phyloP scores from a whole-genome alignment of 2,329 filamentous ascomycete genomes.

The Fusarium sp. region DNA sequence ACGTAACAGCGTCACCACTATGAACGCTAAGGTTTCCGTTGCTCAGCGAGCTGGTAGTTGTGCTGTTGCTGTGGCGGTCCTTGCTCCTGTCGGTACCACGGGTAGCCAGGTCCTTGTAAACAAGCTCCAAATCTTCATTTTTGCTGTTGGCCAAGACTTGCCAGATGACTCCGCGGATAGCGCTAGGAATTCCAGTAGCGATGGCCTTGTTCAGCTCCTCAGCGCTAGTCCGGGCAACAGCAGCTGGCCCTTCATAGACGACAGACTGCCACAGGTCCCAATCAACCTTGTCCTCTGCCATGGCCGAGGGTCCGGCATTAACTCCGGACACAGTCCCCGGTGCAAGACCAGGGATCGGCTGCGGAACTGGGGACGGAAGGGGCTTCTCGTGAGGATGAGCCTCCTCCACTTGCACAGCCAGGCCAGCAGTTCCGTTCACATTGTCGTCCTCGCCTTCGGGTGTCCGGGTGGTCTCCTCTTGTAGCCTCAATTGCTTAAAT shows the following conservation, averaged over 20 bases:
- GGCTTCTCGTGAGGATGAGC: slow-evolving; percentile 43
- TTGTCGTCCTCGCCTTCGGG: slow-evolving; percentile 64
- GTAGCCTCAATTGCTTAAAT: slow-evolving; percentile 80
- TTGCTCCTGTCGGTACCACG: slow-evolving; percentile 86
- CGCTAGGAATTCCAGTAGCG: slow-evolving; percentile 90
- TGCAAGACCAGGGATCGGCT: slow-evolving; percentile 76
- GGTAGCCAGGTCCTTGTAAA: slow-evolving; percentile 85
- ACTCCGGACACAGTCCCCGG: slow-evolving; percentile 89
- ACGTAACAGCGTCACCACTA: slow-evolving; percentile 72
- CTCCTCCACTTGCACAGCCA: slow-evolving; percentile 41
- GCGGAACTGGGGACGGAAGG: slow-evolving; percentile 64
- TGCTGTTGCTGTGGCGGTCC: slow-evolving; percentile 67
- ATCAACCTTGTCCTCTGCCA: slow-evolving; percentile 82
- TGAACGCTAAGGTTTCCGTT: slow-evolving; percentile 67
- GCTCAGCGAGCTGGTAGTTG: slow-evolving; percentile 61
- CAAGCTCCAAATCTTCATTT: slow-evolving; percentile 85
- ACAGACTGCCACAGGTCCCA: slow-evolving; percentile 99
- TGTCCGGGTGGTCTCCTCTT: slow-evolving; percentile 73
- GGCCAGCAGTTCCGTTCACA: slow-evolving; percentile 43
- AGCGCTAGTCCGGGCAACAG: slow-evolving; percentile 86
- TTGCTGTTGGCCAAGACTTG: slow-evolving; percentile 97
- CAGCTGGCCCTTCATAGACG: slow-evolving; percentile 92
- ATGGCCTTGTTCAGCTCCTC: slow-evolving; percentile 93
- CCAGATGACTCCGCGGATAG: slow-evolving; percentile 98
- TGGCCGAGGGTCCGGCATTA: slow-evolving; percentile 77